phyloP scores from a whole-genome alignment of 352 stramenopile genomes.

The Pythium guiyangense region DNA sequence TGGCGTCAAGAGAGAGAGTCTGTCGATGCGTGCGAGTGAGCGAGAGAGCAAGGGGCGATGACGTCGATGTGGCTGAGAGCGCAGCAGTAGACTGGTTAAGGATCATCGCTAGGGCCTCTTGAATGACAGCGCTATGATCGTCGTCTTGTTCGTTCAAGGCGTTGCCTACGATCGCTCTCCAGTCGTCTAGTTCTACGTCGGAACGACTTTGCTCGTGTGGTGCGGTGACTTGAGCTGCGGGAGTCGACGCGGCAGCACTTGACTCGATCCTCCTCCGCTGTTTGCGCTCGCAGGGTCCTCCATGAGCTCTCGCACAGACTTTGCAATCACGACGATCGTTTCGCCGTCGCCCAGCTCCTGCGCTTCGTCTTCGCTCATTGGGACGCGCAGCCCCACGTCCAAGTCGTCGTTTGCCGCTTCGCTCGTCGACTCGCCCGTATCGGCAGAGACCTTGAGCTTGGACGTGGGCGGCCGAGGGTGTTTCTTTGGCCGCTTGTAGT shows the following conservation, averaged over 20 bases:
- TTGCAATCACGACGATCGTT: neutral
- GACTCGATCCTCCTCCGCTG: neutral
- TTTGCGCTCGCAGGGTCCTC: neutral
- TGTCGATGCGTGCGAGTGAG: neutral
- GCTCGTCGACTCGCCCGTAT: neutral
- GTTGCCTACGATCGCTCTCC: neutral
- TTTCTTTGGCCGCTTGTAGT: constrained; percentile 6
- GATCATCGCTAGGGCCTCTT: no score
- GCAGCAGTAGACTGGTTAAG: no score
- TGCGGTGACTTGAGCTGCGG: neutral
- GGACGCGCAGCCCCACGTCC: neutral
- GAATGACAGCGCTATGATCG: no score
- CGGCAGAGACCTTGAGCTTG: neutral
- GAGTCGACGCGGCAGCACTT: neutral
- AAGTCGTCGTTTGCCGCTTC: neutral
- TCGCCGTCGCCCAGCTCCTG: neutral
- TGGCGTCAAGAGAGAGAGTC: neutral
- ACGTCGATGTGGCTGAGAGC: neutral
- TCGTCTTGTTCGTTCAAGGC: no score
- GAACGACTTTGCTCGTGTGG: constrained; percentile 13
- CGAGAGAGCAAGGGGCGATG: neutral
- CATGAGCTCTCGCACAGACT: neutral
- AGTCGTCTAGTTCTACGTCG: constrained; percentile 3
- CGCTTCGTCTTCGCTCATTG: neutral
- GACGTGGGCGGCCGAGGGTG: neutral